These are phyloP conservation scores for Hypoxylon sp. DNA, from an alignment of 2,329 filamentous ascomycete genomes.

Conservation along the genomic window DNA sequence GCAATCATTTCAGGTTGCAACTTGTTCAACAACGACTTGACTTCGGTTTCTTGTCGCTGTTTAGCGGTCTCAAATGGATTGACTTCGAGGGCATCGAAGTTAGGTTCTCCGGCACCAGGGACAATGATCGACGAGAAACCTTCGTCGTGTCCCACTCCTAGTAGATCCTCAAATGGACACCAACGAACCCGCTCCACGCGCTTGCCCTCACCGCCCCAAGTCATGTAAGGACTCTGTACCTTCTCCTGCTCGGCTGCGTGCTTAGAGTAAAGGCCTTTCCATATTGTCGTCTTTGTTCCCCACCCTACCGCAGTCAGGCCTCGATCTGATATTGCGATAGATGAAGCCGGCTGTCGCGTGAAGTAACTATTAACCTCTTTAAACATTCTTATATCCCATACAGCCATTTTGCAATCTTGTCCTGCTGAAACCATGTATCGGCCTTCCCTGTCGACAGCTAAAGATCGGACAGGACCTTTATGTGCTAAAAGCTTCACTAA, in stretches of 20 bases:
- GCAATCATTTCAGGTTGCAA: conserved; percentile 97
- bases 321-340: conserved; percentile 89
- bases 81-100: conserved; percentile 92
- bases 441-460: conserved; percentile 90
- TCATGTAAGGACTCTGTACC: conserved; percentile 90
- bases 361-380: conserved; percentile 93
- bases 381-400: conserved; percentile 94
- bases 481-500: conserved; percentile 94
- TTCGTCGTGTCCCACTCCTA: conserved; percentile 86
- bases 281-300: conserved; percentile 90
- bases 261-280: conserved; percentile 90
- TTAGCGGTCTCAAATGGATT: conserved; percentile 96
- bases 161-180: conserved; percentile 95
- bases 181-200: conserved; percentile 85
- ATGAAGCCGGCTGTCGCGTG: conserved; percentile 84
- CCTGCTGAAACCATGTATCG: conserved; percentile 96
- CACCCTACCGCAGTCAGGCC: conserved; percentile 91
- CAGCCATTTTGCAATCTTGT: conserved; percentile 71
- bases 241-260: conserved; percentile 79
- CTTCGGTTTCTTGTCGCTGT: conserved; percentile 93
- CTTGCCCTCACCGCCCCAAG: conserved; percentile 89
- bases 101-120: conserved; percentile 95
- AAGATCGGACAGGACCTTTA: conserved; percentile 85
- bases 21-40: conserved; percentile 92
- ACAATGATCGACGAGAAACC: conserved; percentile 93